Conservation (phyloP, 345 rosid species). For the Anastatica hierochuntica region DNA sequence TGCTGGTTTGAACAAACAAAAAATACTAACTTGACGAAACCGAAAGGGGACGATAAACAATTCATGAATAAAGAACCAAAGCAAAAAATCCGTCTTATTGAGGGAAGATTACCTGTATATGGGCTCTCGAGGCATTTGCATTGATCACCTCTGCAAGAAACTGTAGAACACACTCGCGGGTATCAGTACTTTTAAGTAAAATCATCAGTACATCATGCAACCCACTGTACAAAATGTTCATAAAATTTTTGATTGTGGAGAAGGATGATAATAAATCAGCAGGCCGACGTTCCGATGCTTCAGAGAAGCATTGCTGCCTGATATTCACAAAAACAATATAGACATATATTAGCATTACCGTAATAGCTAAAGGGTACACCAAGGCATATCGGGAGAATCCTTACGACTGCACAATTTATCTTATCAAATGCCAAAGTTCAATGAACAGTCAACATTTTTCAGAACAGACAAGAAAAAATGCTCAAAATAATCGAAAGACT, state of each 20-base stretch:
- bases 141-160: slow-evolving; percentile 96
- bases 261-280: slow-evolving; percentile 85
- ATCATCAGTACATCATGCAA: slow-evolving; percentile 58
- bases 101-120: slow-evolving; percentile 57
- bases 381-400: too few species aligned
- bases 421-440: too few species aligned
- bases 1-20: background rate
- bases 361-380: too few species aligned
- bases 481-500: too few species aligned
- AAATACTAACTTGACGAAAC: slow-evolving; percentile 2
- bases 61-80: too few species aligned
- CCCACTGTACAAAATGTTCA: slow-evolving; percentile 64
- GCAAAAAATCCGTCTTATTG: background rate
- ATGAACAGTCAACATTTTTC: too few species aligned
- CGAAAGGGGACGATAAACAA: background rate
- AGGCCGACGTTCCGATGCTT: slow-evolving; percentile 66
- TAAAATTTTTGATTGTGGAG: slow-evolving; percentile 67
- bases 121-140: slow-evolving; percentile 76
- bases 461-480: too few species aligned
- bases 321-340: slow-evolving; percentile 18
- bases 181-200: slow-evolving; percentile 57
- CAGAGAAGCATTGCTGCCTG: slow-evolving; percentile 96
- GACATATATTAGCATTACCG: background rate
- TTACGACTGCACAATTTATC: too few species aligned
- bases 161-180: slow-evolving; percentile 79